Base-by-base conservation (phyloP, 192 early-diverging fungal species). In the Entomortierella beljakovae region DNA sequence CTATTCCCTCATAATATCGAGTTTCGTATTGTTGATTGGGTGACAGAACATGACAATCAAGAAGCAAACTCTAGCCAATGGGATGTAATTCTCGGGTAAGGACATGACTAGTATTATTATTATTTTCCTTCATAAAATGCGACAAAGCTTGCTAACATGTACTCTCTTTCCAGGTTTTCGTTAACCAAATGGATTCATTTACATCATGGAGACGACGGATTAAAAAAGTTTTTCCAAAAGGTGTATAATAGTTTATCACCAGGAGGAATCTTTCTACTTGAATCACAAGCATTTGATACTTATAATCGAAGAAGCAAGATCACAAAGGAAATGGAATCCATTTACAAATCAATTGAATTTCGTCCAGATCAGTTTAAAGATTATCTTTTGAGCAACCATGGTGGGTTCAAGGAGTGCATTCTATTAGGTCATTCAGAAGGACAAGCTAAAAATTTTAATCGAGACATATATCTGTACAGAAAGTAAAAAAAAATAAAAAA, bases 151-250 rank as follows among this genome's bases (percentile, higher is more conserved):
- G 6, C 29, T 28, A 25, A 55, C 29, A n/a, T 35, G 37, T 34
- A n/a, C 29, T 20, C 2, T 16, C 10, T 0, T 16, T 40, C 0
- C 68, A 84, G 87, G 0, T 82, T 95, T 15, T 88, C 86, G 34
- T 74, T 96, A 25, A 90, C 90, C 9, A 96, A 96, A 69, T 94
- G 93, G 93, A 92, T 96, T 50, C 94, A 96, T 57, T 75, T 96
- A 20, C 85, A 91, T 65, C 62, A 85, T 23, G 93, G 92, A 1
- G 94, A 96, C 64, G 66, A 73, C 9, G 93, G 92, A 2, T 40
- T 96, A 13, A 73, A 86, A 37, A 43, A 55, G 28, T 93, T 94
- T 53, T 94, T 96, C 64, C 64, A 80, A 46, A 92, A 90, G 64
- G 82, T 86, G 7, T 92, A 90, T 67, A 37, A 81, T 0, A 76